Evolutionary conservation across 306 rosid species (phyloP).

Genomic region (Vicia faba): DNA sequence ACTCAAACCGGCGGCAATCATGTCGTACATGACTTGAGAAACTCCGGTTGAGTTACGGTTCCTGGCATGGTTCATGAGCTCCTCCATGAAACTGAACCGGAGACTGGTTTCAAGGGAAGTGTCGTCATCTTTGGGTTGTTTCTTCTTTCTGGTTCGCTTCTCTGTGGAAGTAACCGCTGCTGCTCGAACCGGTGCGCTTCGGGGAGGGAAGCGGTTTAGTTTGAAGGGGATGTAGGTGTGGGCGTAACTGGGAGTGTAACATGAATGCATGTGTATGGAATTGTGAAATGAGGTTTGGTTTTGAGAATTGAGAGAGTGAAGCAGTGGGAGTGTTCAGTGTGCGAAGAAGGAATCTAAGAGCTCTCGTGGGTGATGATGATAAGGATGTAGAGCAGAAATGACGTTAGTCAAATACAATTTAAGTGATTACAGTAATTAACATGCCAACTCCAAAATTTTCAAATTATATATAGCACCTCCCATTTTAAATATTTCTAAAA

Average conservation of each 20-base stretch:
- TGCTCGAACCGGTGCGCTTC: slow-evolving; percentile 46
- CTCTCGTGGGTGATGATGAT: slow-evolving; percentile 28
- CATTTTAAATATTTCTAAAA: too few species aligned
- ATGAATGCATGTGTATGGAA: slow-evolving; percentile 34
- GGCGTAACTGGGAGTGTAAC: slow-evolving; percentile 32
- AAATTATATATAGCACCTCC: too few species aligned
- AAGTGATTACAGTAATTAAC: too few species aligned
- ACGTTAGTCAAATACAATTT: not conserved
- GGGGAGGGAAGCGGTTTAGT: slow-evolving; percentile 37
- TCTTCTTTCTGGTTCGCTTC: slow-evolving; percentile 66
- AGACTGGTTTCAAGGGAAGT: slow-evolving; percentile 62
- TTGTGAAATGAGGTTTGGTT: slow-evolving; percentile 21
- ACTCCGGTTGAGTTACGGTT: slow-evolving; percentile 69
- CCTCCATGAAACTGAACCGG: slow-evolving; percentile 92
- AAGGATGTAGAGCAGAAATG: slow-evolving; percentile 20
- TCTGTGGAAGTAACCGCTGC: slow-evolving; percentile 61
- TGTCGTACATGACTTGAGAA: slow-evolving; percentile 77
- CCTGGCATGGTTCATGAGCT: slow-evolving; percentile 86
- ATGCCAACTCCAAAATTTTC: too few species aligned
- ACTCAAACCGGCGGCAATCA: slow-evolving; percentile 88
- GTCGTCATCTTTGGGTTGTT: slow-evolving; percentile 56
- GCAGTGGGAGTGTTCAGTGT: slow-evolving; percentile 2
- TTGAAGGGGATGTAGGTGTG: slow-evolving; percentile 38
- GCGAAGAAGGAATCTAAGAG: not conserved
- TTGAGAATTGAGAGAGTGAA: slow-evolving; percentile 3